These are phyloP conservation scores for Epichloe uncinata DNA, from an alignment of 2,329 filamentous ascomycete species.

Conservation along the genomic window DNA sequence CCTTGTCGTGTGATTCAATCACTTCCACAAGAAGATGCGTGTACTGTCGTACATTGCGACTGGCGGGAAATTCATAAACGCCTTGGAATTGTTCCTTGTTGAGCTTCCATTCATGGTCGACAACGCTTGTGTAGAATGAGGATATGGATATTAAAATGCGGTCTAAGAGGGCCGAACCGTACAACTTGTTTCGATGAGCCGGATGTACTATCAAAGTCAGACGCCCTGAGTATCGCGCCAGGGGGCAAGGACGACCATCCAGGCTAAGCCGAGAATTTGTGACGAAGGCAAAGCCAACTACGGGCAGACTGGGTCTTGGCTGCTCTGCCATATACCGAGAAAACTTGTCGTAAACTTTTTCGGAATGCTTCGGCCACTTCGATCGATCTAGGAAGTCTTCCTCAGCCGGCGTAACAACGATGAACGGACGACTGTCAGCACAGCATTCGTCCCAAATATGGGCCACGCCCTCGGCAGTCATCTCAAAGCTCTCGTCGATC, in stretches of 20 bases:
- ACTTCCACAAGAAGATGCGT: constrained; percentile 19
- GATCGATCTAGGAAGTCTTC: constrained; percentile 17
- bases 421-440: constrained; percentile 25
- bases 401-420: constrained; percentile 27
- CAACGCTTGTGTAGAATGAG: constrained; percentile 19
- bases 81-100: constrained; percentile 15
- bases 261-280: constrained; percentile 37
- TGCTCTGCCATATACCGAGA: constrained; percentile 14
- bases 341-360: constrained; percentile 19
- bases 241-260: constrained; percentile 15
- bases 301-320: constrained; percentile 10
- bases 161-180: constrained; percentile 60
- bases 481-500: constrained; percentile 8
- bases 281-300: constrained; percentile 54
- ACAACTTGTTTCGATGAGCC: constrained; percentile 39
- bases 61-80: constrained; percentile 19
- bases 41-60: constrained; percentile 20
- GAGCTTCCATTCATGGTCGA: constrained; percentile 26
- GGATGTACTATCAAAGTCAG: constrained; percentile 51
- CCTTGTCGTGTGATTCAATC: constrained; percentile 8
- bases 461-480: constrained; percentile 22
- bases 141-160: constrained; percentile 34
- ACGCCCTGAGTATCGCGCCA: constrained; percentile 40
- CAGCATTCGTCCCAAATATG: constrained; percentile 19
- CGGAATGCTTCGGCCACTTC: constrained; percentile 21